These are phyloP conservation scores for Amphibolis antarctica DNA, from an alignment of 106 monocot species.

Conservation along the genomic window DNA sequence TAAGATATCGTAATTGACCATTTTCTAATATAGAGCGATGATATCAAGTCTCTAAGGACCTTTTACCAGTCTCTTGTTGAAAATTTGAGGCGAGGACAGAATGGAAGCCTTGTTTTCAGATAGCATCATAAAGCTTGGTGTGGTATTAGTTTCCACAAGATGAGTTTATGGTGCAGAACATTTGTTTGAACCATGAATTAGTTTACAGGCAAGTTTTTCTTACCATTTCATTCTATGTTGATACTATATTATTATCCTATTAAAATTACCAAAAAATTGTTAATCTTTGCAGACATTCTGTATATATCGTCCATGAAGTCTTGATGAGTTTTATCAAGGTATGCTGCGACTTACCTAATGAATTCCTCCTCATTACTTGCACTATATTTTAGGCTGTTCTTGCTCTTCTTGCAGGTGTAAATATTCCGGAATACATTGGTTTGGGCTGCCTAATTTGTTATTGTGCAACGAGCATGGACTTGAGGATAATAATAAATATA, in stretches of 20 bases:
- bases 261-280: neutral
- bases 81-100: constrained; percentile 82
- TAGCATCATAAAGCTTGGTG: constrained; percentile 26
- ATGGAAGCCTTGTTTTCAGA: constrained; percentile 92
- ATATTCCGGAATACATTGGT: constrained; percentile 1
- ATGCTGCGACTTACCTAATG: neutral
- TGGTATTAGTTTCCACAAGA: no score
- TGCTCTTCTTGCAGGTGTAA: neutral
- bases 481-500: neutral
- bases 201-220: neutral
- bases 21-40: constrained; percentile 37
- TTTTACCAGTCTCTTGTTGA: constrained; percentile 78
- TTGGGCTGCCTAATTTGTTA: neutral
- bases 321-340: neutral
- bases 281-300: neutral
- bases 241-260: neutral
- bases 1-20: neutral
- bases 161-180: neutral
- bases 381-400: neutral
- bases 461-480: neutral
- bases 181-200: neutral
- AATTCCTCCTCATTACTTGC: neutral
- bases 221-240: neutral
- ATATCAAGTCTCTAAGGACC: constrained; percentile 59
- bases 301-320: neutral